These are phyloP conservation scores for Hypsizygus ulmarius DNA, from an alignment of 1,284 basidiomycete genomes.

Conservation along the genomic window DNA sequence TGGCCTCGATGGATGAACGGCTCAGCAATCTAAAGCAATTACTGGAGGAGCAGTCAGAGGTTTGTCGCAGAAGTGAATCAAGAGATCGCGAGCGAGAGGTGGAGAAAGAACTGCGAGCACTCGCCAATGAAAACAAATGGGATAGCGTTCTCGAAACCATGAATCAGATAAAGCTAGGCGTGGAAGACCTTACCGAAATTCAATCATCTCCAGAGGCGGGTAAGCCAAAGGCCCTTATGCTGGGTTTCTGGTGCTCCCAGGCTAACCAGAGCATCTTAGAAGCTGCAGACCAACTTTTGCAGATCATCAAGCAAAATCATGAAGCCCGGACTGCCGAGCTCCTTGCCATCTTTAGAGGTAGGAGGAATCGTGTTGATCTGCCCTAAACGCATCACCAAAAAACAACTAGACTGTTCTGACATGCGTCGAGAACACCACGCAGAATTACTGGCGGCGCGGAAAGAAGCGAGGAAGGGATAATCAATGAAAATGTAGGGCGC, in stretches of 20 bases:
- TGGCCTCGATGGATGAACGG: neutral
- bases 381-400: conserved; percentile 1
- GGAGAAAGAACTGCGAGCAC: conserved; percentile 13
- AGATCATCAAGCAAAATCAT: conserved; percentile 10
- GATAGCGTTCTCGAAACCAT: conserved; percentile 13
- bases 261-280: conserved; percentile 4
- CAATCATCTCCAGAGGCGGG: conserved; percentile 1
- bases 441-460: neutral
- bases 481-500: neutral
- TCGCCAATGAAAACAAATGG: conserved; percentile 9
- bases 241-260: neutral
- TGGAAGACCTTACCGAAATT: conserved; percentile 5
- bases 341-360: conserved; percentile 11
- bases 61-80: conserved; percentile 2
- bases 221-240: conserved; percentile 2
- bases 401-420: conserved; percentile 8
- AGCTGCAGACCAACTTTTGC: conserved; percentile 7
- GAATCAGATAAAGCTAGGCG: conserved; percentile 6
- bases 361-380: neutral
- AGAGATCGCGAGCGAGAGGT: conserved; percentile 12
- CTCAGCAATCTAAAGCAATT: neutral
- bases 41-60: neutral
- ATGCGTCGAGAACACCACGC: conserved; percentile 2
- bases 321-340: conserved; percentile 11
- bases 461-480: neutral